A percentile compares a stretch with the other conserved stretches of the same genome.
Conservation (phyloP, 257 asterid species). For the Rubia yunnanensis region DNA sequence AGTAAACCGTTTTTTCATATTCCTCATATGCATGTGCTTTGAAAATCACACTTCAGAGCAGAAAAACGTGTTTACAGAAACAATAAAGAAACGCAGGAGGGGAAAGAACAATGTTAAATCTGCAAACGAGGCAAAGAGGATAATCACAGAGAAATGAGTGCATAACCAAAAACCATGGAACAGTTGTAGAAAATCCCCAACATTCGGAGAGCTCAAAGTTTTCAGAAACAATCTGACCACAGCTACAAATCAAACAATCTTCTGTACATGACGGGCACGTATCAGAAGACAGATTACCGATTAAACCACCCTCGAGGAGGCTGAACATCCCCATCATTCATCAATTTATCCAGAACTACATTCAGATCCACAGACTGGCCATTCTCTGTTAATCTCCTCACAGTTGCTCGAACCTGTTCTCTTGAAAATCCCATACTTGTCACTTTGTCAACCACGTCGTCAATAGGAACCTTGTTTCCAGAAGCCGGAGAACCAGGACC, state of each 20-base stretch:
- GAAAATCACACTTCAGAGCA: no score
- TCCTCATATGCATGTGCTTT: no score
- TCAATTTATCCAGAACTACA: constrained; percentile 84
- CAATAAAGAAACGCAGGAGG: background rate
- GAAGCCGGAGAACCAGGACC: constrained; percentile 45
- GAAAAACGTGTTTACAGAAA: no score
- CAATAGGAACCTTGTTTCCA: constrained; percentile 73
- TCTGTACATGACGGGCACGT: constrained; percentile 29
- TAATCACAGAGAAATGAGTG: background rate
- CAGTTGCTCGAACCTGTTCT: constrained; percentile 81
- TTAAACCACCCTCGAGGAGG: constrained; percentile 70
- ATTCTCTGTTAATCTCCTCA: constrained; percentile 70
- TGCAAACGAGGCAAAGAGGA: background rate
- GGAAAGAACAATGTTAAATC: background rate
- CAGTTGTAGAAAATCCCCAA: background rate
- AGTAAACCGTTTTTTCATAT: no score
- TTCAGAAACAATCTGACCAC: constrained; percentile 5
- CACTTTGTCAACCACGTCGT: constrained; percentile 92
- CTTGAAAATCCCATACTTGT: constrained; percentile 90
- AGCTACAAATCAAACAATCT: constrained; percentile 1
- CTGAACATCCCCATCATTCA: constrained; percentile 78
- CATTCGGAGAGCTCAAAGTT: background rate
- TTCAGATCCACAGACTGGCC: constrained; percentile 95
- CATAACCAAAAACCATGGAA: constrained; percentile 3
- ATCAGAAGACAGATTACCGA: constrained; percentile 27